Base-by-base conservation (phyloP, 441 rosid genomes). In the Gossypium gossypioides region DNA sequence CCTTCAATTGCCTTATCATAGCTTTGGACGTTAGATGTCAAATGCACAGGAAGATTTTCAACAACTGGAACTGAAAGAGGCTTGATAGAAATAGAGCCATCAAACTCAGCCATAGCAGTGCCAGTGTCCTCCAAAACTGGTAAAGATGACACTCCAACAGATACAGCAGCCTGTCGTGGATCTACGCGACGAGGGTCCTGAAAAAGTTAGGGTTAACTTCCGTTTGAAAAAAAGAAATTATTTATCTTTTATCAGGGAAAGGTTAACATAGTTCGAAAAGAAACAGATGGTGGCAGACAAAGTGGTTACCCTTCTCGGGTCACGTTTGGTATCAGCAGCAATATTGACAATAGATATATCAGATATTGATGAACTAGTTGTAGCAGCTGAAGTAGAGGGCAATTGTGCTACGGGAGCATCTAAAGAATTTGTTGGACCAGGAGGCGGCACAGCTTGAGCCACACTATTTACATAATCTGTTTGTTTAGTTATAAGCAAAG, bases 101-200 rank as follows among this genome's bases (percentile, higher is more conserved):
- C 96, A 80, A 84, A 74, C 73, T 89, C 89, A 68, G 83, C 59
- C 61, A 80, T 81, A 57, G 81, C 59, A 50, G 84, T 55, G 77
- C 80, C 86, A 73, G 75, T 32, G 67, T 86, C 93, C 77, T 88
- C 94, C 61, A 76, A 66, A 74, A 74, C 66, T 65, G 91, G 77
- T 12, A 73, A 24, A 37, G 86, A 78, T 55, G 83, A 72, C 69
- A 81, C 76, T 80, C 81, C 96, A 77, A 66, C 77, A 37, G 89
- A 68, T 80, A 87, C 72, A 72, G 81, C 75, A 75, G 77, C 42
- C 73, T 91, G 89, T 59, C 98, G 89, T 58, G 99, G 99, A 84
- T 96, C 99, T 77, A 91, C 75, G 81, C 97, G 95, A 57, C 98
- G 98, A 15, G 97, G 97, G 86, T 96, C 99, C 98, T 96, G 91